A percentile compares a stretch with the other conserved stretches of the same genome.
Evolutionary conservation across 306 rosid genomes (phyloP).

Genomic region (Oxytropis ochrocephala): DNA sequence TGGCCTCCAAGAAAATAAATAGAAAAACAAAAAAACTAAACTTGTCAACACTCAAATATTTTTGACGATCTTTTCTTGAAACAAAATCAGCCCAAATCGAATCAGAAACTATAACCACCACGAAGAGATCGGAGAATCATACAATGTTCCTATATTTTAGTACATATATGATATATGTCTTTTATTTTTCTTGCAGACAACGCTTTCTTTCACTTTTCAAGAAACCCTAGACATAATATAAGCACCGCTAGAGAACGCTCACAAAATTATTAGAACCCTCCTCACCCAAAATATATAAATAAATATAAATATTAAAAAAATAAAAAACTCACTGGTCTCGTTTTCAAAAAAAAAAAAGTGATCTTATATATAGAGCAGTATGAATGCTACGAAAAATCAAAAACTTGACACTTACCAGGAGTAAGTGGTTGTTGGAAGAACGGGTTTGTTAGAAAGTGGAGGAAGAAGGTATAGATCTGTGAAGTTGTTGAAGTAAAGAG

Average conservation of each 20-base stretch:
- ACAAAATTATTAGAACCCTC: background rate
- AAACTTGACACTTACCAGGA: constrained; percentile 2
- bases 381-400: background rate
- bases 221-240: background rate
- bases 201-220: background rate
- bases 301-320: background rate
- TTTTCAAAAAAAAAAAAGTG: no score
- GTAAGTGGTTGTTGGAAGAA: background rate
- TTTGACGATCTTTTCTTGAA: constrained; percentile 20
- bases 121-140: constrained; percentile 60
- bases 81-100: constrained; percentile 23
- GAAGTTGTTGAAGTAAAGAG: background rate
- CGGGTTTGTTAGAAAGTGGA: background rate
- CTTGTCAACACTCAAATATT: background rate
- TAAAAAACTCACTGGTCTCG: background rate
- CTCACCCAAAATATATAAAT: background rate
- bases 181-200: background rate
- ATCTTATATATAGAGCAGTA: no score
- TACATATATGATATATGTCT: background rate
- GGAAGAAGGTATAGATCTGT: background rate
- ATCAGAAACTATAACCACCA: constrained; percentile 6
- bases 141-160: constrained; percentile 13
- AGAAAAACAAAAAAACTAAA: background rate
- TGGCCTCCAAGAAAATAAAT: background rate
- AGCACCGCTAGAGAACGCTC: background rate